phyloP scores from a whole-genome alignment of 345 rosid species.

The Eucalyptus grandis region DNA sequence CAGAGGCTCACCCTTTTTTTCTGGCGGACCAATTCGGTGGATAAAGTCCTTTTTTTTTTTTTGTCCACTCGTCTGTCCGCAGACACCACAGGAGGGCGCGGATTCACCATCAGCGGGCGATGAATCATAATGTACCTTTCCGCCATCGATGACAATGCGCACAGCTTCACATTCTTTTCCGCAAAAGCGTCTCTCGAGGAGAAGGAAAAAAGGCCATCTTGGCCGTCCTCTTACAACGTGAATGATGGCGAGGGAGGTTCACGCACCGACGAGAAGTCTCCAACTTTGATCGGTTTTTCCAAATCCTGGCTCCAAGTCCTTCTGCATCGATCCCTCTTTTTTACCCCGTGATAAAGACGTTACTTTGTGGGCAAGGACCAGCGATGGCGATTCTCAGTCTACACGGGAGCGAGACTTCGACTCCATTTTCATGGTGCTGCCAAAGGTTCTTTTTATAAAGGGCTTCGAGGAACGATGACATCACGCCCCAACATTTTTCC shows the following conservation, averaged over 20 bases:
- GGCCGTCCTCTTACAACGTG: not conserved
- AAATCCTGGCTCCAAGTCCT: not conserved
- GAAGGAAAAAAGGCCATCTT: no score
- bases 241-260: not conserved
- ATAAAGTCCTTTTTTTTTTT: not conserved
- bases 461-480: not conserved
- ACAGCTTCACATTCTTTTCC: not conserved
- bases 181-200: not conserved
- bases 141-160: not conserved
- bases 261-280: not conserved
- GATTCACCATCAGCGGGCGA: not conserved
- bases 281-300: not conserved
- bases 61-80: not conserved
- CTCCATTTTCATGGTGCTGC: not conserved
- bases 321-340: not conserved
- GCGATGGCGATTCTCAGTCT: not conserved
- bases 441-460: not conserved
- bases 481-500: not conserved
- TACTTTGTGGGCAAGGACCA: not conserved
- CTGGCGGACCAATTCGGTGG: not conserved
- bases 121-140: not conserved
- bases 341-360: not conserved
- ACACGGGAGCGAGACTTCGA: not conserved
- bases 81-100: not conserved
- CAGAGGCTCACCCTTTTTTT: not conserved